phyloP scores from a whole-genome alignment of 2,329 filamentous ascomycete species.

The Neofusicoccum ribis region DNA sequence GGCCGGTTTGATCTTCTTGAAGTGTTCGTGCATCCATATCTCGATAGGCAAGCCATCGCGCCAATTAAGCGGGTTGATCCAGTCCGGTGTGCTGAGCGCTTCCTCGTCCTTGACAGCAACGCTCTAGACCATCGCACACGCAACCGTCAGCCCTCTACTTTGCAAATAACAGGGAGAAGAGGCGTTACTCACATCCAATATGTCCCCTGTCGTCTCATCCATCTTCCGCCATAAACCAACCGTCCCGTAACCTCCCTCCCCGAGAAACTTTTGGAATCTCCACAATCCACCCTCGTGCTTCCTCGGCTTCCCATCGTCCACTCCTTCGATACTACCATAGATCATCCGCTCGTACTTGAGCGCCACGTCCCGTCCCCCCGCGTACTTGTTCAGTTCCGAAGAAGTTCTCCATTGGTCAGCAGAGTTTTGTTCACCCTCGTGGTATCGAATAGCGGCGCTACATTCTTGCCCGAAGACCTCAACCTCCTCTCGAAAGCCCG shows the following conservation, averaged over 20 bases:
- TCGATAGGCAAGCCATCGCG: neutral
- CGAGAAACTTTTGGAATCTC: neutral
- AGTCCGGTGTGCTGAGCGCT: neutral
- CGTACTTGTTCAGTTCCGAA: neutral
- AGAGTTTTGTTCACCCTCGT: no score
- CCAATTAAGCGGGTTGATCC: neutral
- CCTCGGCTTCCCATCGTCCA: neutral
- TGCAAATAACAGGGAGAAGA: no score
- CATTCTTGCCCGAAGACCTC: no score
- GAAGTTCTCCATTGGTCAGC: no score
- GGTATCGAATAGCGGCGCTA: no score
- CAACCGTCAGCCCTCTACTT: neutral
- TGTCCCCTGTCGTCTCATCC: neutral
- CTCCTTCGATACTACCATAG: neutral
- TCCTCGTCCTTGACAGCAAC: neutral
- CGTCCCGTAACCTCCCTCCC: neutral
- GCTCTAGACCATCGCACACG: neutral
- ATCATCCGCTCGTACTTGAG: neutral
- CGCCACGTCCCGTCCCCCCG: fast-evolving
- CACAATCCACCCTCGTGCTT: neutral
- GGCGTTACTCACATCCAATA: neutral
- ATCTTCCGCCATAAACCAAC: neutral
- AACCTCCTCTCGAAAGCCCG: no score
- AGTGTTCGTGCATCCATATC: neutral
- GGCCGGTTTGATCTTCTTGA: neutral